A percentile compares a stretch with the other conserved stretches of the same genome.
Conservation (phyloP, 768 basidiomycete genomes). For the Calvatia gigantea region DNA sequence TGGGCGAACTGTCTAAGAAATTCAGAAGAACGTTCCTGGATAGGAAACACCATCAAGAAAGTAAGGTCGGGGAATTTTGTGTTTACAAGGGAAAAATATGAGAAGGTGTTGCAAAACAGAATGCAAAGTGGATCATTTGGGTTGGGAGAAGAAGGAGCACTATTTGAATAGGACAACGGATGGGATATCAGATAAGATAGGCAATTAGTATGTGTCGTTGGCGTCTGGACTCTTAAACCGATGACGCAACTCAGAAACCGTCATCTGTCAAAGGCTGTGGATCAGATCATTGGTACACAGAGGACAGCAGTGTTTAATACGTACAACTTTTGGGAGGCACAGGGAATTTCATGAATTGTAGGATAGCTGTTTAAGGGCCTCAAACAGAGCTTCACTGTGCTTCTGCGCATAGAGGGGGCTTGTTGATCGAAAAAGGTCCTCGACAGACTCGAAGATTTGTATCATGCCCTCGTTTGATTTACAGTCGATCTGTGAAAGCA, state of each 20-base stretch:
- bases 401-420: conserved; percentile 53
- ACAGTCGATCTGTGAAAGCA: conserved; percentile 14
- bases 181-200: conserved; percentile 15
- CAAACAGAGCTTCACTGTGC: conserved; percentile 42
- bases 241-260: neutral
- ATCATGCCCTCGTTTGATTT: conserved; percentile 19
- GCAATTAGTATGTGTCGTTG: neutral
- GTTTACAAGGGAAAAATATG: conserved; percentile 60
- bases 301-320: neutral
- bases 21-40: conserved; percentile 53
- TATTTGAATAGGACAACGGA: neutral
- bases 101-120: conserved; percentile 41
- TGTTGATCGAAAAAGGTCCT: conserved; percentile 48
- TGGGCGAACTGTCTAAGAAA: conserved; percentile 74
- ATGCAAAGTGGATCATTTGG: conserved; percentile 32
- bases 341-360: conserved; percentile 11
- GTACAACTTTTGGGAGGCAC: neutral
- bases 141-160: conserved; percentile 7
- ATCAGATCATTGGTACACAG: conserved; percentile 8
- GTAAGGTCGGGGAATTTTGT: conserved; percentile 43
- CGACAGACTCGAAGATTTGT: conserved; percentile 52
- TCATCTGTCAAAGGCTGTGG: neutral
- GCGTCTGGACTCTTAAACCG: neutral
- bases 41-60: conserved; percentile 44
- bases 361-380: conserved; percentile 43